Conservation (phyloP, 2,329 filamentous ascomycete genomes). For the Ophiostoma himal-ulmi region DNA sequence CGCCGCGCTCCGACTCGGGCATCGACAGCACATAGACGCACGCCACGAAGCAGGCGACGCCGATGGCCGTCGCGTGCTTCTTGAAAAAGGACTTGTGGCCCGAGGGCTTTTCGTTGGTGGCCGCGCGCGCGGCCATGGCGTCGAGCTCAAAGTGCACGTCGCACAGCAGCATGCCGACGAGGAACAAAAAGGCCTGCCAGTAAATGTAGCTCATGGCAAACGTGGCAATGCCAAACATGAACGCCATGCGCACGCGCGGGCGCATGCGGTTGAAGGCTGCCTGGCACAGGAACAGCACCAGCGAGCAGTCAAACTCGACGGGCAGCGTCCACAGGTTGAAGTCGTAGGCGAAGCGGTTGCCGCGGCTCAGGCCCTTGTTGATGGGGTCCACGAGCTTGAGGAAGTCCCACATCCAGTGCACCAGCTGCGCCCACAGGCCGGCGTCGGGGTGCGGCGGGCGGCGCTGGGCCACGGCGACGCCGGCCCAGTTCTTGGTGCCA, state of each 20-base stretch:
- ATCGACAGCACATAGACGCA: conserved; percentile 22
- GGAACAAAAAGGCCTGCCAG: conserved; percentile 32
- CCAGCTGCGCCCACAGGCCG: conserved; percentile 19
- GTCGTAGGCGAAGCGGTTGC: conserved; percentile 30
- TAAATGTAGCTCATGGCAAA: conserved; percentile 25
- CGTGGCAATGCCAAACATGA: conserved; percentile 23
- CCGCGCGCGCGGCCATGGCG: conserved; percentile 27
- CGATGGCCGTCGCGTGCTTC: conserved; percentile 27
- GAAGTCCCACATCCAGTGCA: conserved; percentile 20
- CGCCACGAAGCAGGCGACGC: conserved; percentile 38
- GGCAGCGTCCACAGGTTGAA: conserved; percentile 36
- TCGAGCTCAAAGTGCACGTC: conserved; percentile 29
- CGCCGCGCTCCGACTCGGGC: conserved; percentile 28
- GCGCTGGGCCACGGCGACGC: conserved; percentile 21
- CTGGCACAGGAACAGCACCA: conserved; percentile 34
- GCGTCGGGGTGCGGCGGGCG: conserved; percentile 19
- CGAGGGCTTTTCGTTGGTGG: conserved; percentile 15
- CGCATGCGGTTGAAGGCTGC: conserved; percentile 31
- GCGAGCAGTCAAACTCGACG: conserved; percentile 35
- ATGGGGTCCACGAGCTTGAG: conserved; percentile 22
- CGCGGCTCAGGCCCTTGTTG: conserved; percentile 23
- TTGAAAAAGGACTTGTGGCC: background rate
- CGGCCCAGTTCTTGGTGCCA: conserved; percentile 22
- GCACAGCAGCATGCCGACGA: conserved; percentile 33
- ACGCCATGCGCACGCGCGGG: conserved; percentile 22